Percentiles rank a stretch among this genome's conserved stretches.
phyloP scores from a whole-genome alignment of 2,329 filamentous ascomycete species.

The Apiospora marii region DNA sequence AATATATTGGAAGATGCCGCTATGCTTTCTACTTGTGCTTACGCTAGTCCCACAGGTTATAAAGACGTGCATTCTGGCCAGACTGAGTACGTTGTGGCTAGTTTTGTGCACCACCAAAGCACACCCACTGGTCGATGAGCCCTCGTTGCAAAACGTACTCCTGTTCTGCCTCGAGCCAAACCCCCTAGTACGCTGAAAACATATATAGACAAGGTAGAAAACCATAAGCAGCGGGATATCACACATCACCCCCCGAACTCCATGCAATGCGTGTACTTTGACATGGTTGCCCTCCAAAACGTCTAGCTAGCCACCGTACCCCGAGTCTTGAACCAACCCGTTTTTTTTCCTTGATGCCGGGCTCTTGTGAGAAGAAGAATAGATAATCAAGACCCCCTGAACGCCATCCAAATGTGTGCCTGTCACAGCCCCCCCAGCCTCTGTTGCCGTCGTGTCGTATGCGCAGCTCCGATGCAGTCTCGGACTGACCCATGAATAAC shows the following conservation, averaged over 20 bases:
- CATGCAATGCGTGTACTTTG: constrained; percentile 39
- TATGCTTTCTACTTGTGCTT: neutral
- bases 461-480: neutral
- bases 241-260: constrained; percentile 29
- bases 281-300: constrained; percentile 28
- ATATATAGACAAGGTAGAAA: constrained; percentile 12
- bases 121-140: neutral
- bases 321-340: constrained; percentile 1
- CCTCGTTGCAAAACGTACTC: neutral
- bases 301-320: neutral
- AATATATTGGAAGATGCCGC: neutral
- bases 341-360: neutral
- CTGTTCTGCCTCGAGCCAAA: neutral
- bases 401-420: neutral
- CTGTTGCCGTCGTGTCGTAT: neutral
- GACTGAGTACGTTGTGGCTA: neutral
- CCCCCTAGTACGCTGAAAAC: neutral
- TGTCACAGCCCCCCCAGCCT: neutral
- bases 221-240: constrained; percentile 17
- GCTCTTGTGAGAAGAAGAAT: neutral
- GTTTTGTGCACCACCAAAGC: neutral
- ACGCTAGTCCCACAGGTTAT: neutral
- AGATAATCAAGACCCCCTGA: constrained; percentile 1
- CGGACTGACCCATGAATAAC: neutral
- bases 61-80: neutral